phyloP scores from a whole-genome alignment of 2,329 filamentous ascomycete species.

The Trematosphaeria pertusa region DNA sequence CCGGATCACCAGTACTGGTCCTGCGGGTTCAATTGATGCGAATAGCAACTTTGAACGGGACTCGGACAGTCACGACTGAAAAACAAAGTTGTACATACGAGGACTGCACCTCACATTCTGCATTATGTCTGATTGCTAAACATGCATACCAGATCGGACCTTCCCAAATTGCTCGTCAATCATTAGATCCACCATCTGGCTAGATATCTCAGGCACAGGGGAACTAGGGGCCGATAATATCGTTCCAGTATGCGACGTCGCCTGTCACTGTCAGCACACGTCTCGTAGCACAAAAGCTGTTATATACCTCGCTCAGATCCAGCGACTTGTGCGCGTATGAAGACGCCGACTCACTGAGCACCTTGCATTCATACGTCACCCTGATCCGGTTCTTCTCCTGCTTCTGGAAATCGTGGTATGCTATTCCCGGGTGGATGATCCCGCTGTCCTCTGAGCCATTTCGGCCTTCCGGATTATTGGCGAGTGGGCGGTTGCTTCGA shows the following conservation, averaged over 20 bases:
- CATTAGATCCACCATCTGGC: not conserved
- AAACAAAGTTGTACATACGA: too few relatives aligned
- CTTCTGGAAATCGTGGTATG: constrained; percentile 13
- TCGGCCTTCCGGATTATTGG: not conserved
- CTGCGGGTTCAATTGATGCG: too few relatives aligned
- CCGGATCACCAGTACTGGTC: too few relatives aligned
- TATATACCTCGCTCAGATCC: not conserved
- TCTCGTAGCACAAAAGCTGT: not conserved
- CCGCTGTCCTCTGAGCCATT: constrained; percentile 8
- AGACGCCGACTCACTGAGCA: constrained; percentile 9
- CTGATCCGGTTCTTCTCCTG: constrained; percentile 7
- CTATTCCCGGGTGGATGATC: constrained; percentile 8
- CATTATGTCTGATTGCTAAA: too few relatives aligned
- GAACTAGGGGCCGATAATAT: not conserved
- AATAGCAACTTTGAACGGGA: too few relatives aligned
- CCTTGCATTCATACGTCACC: constrained; percentile 13
- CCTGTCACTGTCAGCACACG: not conserved
- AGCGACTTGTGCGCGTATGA: not conserved
- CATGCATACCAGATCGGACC: not conserved
- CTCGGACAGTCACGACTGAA: too few relatives aligned
- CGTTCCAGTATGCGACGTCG: not conserved
- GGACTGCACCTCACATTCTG: too few relatives aligned
- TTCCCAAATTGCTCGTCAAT: not conserved
- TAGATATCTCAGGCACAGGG: not conserved
- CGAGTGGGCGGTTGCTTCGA: not conserved